Percentiles rank a stretch among this genome's conserved stretches.
phyloP scores from a whole-genome alignment of 805 yeast genomes.

The Alloascoidea hylecoeti region DNA sequence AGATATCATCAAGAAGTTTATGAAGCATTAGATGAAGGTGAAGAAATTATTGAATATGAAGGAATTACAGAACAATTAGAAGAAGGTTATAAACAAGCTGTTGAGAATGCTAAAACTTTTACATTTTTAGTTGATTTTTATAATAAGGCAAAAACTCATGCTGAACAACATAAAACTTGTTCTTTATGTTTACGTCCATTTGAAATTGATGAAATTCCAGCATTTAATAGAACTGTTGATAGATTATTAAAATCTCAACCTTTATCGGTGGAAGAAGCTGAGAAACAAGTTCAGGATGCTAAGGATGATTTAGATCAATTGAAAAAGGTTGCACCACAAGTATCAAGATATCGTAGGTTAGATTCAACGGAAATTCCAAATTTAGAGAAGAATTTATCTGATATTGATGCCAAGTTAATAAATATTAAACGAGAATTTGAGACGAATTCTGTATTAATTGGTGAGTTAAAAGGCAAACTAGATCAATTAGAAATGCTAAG shows the following conservation, averaged over 20 bases:
- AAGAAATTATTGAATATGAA: constrained; percentile 34
- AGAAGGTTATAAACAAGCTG: constrained; percentile 41
- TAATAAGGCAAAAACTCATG: constrained; percentile 49
- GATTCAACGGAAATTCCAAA: constrained; percentile 6
- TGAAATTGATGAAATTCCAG: background rate
- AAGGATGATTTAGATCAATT: constrained; percentile 8
- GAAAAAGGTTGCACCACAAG: constrained; percentile 7
- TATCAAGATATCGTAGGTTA: constrained; percentile 8
- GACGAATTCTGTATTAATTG: constrained; percentile 5
- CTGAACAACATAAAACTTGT: constrained; percentile 45
- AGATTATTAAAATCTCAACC: constrained; percentile 18
- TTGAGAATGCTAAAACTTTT: constrained; percentile 52
- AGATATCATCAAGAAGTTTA: background rate
- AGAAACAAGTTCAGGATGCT: constrained; percentile 12
- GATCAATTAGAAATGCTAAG: constrained; percentile 14
- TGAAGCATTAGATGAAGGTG: constrained; percentile 21
- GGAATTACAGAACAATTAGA: constrained; percentile 39
- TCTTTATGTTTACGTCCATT: constrained; percentile 46
- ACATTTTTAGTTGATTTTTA: constrained; percentile 62
- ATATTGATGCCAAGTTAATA: constrained; percentile 16
- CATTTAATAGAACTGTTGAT: constrained; percentile 8
- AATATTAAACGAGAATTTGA: constrained; percentile 4
- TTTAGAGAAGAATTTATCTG: constrained; percentile 11
- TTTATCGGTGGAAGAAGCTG: constrained; percentile 18
- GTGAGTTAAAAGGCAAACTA: constrained; percentile 8